Conservation (phyloP, 495 filamentous ascomycete genomes). For the Xylaria telfairii region DNA sequence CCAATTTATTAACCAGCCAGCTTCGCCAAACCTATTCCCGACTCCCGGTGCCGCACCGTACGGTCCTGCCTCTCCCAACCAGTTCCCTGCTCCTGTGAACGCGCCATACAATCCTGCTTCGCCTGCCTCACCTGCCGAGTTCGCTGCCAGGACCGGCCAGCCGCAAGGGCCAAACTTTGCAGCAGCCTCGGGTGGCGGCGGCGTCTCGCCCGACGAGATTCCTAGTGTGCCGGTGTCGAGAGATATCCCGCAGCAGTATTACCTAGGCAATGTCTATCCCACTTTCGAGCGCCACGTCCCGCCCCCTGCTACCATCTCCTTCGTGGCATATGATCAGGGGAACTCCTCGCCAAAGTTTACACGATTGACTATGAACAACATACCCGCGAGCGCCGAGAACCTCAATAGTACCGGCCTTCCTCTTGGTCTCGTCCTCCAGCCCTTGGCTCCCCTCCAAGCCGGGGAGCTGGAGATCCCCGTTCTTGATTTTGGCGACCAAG, state of each 20-base stretch:
- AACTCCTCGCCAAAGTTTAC: constrained; percentile 96
- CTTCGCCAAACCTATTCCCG: constrained; percentile 60
- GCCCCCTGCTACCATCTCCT: constrained; percentile 87
- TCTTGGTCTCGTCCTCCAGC: constrained; percentile 87
- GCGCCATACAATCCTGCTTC: constrained; percentile 63
- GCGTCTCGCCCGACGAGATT: constrained; percentile 90
- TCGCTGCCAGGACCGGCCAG: constrained; percentile 58
- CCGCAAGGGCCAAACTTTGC: constrained; percentile 45
- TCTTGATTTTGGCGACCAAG: constrained; percentile 90
- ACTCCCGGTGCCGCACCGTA: constrained; percentile 64
- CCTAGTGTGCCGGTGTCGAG: constrained; percentile 88
- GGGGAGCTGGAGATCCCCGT: constrained; percentile 91
- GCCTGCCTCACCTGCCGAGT: constrained; percentile 60
- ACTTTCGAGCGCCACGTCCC: constrained; percentile 92
- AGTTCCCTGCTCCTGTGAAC: constrained; percentile 67
- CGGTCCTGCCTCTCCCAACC: constrained; percentile 56
- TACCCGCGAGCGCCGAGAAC: constrained; percentile 83
- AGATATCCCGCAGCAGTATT: constrained; percentile 81
- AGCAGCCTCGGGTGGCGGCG: constrained; percentile 66
- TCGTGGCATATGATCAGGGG: constrained; percentile 91
- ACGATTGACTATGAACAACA: constrained; percentile 87
- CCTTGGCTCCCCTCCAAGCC: constrained; percentile 79
- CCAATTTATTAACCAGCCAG: constrained; percentile 37
- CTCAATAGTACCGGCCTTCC: constrained; percentile 80
- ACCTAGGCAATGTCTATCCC: constrained; percentile 84